Conservation (phyloP, 345 rosid species). For the Melaleuca quinquenervia region DNA sequence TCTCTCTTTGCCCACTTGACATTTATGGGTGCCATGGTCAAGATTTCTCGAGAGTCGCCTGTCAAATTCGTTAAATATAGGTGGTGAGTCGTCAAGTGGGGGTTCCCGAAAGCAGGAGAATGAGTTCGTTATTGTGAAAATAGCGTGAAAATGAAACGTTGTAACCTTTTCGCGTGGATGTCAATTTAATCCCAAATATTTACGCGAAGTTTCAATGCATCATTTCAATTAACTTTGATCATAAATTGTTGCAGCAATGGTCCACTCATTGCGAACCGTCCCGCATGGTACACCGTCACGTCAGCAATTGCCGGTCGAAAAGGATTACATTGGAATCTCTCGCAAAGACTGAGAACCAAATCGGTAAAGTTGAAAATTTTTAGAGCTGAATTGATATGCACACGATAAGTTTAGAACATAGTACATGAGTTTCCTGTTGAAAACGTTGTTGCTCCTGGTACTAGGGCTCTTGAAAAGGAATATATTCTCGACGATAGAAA, state of each 20-base stretch:
- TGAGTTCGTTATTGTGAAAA: background rate
- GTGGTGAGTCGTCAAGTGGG: background rate
- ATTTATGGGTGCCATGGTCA: background rate
- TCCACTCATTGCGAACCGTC: background rate
- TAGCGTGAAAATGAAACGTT: background rate
- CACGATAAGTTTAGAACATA: background rate
- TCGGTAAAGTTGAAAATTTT: fast-evolving
- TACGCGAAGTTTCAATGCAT: background rate
- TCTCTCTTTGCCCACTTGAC: background rate
- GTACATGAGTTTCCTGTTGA: background rate
- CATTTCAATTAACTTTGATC: background rate
- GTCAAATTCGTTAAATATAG: background rate
- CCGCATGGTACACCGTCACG: fast-evolving
- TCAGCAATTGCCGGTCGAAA: background rate
- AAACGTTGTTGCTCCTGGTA: background rate
- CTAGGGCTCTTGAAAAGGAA: background rate
- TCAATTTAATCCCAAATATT: too few species aligned
- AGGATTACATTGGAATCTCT: background rate
- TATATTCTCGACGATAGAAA: too few species aligned
- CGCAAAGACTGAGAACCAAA: fast-evolving
- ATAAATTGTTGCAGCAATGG: fast-evolving
- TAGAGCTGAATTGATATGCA: background rate
- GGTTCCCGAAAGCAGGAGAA: background rate
- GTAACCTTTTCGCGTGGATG: background rate
- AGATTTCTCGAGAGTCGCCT: background rate